A percentile compares a stretch with the other conserved stretches of the same genome.
Evolutionary conservation across 805 yeast genomes (phyloP).

Genomic region (Wickerhamiella shivajii): DNA sequence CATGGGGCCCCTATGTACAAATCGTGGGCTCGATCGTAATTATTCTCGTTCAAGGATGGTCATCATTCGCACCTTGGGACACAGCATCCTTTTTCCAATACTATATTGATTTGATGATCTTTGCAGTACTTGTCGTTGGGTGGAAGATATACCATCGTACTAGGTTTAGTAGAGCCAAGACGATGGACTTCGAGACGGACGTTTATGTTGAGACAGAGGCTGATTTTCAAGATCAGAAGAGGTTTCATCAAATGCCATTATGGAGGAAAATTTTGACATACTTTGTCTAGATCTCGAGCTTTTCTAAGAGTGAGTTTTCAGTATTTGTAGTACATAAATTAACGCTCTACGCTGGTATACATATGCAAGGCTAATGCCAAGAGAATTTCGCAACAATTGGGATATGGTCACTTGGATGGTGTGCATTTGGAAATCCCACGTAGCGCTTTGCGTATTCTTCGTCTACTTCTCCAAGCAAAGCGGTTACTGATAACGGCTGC

Average conservation of each 20-base stretch:
- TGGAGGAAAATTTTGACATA: slow-evolving; percentile 1
- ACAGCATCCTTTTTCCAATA: slow-evolving; percentile 48
- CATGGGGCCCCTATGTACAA: slow-evolving; percentile 37
- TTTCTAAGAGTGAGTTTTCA: no score
- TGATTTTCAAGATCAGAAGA: slow-evolving; percentile 25
- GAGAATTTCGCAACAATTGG: slow-evolving; percentile 74
- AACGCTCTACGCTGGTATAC: no score
- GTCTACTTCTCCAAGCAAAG: slow-evolving; percentile 75
- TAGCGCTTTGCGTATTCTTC: slow-evolving; percentile 56
- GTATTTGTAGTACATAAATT: no score
- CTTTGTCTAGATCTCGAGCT: no score
- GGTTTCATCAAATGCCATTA: background rate
- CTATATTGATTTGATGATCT: slow-evolving; percentile 47
- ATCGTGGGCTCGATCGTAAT: slow-evolving; percentile 34
- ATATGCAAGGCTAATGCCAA: no score
- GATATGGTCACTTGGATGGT: slow-evolving; percentile 88
- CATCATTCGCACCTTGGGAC: slow-evolving; percentile 51
- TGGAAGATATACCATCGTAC: slow-evolving; percentile 52
- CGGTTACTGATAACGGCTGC: slow-evolving; percentile 62
- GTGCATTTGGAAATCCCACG: slow-evolving; percentile 88
- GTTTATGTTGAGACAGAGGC: slow-evolving; percentile 41
- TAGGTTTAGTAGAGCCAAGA: slow-evolving; percentile 48
- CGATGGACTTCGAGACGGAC: slow-evolving; percentile 69
- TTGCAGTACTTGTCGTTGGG: slow-evolving; percentile 37
- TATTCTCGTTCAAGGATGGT: slow-evolving; percentile 50